These are phyloP conservation scores for Simmondsia chinensis DNA, from an alignment of 148 eudicot species.

Conservation along the genomic window DNA sequence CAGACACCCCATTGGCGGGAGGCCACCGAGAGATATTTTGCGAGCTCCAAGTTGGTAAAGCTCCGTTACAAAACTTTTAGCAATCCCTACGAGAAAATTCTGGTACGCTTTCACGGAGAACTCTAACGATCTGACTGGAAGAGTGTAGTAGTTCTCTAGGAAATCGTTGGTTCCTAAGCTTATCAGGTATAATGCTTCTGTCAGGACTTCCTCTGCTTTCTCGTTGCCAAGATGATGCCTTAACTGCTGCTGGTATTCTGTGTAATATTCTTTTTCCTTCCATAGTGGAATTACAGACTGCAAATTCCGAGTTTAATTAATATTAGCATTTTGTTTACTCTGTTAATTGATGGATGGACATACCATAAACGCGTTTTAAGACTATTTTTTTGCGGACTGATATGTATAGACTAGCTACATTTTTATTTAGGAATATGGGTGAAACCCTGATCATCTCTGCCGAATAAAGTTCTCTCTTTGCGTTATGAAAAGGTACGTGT, in stretches of 20 bases:
- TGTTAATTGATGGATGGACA: background rate
- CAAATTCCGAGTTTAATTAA: constrained; percentile 4
- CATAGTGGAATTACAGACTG: constrained; percentile 59
- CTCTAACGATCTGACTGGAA: constrained; percentile 23
- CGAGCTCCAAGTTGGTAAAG: constrained; percentile 39
- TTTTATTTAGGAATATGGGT: no score
- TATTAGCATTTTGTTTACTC: constrained; percentile 1
- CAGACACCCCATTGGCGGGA: constrained; percentile 38
- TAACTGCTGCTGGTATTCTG: constrained; percentile 37
- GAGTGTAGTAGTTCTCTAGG: constrained; percentile 40
- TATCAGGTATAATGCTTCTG: constrained; percentile 37
- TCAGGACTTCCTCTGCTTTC: constrained; percentile 22
- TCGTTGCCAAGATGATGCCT: constrained; percentile 28
- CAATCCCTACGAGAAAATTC: constrained; percentile 25
- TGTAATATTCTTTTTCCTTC: constrained; percentile 39
- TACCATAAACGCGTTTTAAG: no score
- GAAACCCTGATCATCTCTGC: no score
- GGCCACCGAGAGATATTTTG: constrained; percentile 23
- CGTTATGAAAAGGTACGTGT: no score
- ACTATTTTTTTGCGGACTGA: no score
- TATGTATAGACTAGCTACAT: no score
- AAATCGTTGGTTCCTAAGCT: constrained; percentile 62
- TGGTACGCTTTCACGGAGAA: constrained; percentile 30
- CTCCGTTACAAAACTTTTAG: constrained; percentile 20
- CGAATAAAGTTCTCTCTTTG: no score